phyloP scores from a whole-genome alignment of 805 yeast species.

The Soucietia sequanensis region DNA sequence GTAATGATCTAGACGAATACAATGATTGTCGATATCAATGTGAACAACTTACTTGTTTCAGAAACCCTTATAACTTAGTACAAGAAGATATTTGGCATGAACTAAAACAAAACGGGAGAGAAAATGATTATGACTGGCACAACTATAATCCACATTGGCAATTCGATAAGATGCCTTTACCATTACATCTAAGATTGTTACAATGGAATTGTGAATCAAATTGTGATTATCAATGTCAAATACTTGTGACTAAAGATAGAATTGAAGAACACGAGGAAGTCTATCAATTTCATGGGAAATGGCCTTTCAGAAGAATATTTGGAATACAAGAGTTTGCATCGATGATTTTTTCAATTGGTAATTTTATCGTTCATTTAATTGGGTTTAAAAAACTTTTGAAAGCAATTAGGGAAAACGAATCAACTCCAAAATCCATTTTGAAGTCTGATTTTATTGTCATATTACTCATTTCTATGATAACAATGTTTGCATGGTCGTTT shows the following conservation, averaged over 20 bases:
- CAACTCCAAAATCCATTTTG: not conserved
- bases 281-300: constrained; percentile 92
- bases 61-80: constrained; percentile 25
- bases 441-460: not conserved
- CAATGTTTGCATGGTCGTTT: constrained; percentile 86
- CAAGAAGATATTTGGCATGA: constrained; percentile 21
- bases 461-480: constrained; percentile 50
- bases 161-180: constrained; percentile 41
- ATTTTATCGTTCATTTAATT: constrained; percentile 46
- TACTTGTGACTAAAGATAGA: constrained; percentile 62
- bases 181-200: constrained; percentile 42
- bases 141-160: constrained; percentile 31
- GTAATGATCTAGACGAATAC: constrained; percentile 60
- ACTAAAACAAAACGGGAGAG: constrained; percentile 6
- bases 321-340: constrained; percentile 87
- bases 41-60: constrained; percentile 30
- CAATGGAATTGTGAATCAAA: constrained; percentile 76
- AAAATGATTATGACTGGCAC: constrained; percentile 14
- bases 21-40: constrained; percentile 56
- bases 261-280: constrained; percentile 48
- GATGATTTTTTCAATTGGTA: constrained; percentile 67
- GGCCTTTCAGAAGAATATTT: constrained; percentile 84
- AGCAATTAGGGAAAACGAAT: constrained; percentile 6
- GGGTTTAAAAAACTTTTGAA: constrained; percentile 37
- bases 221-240: constrained; percentile 94